These are phyloP conservation scores for Gremmenia infestans DNA, from an alignment of 2,329 filamentous ascomycete species.

Conservation along the genomic window DNA sequence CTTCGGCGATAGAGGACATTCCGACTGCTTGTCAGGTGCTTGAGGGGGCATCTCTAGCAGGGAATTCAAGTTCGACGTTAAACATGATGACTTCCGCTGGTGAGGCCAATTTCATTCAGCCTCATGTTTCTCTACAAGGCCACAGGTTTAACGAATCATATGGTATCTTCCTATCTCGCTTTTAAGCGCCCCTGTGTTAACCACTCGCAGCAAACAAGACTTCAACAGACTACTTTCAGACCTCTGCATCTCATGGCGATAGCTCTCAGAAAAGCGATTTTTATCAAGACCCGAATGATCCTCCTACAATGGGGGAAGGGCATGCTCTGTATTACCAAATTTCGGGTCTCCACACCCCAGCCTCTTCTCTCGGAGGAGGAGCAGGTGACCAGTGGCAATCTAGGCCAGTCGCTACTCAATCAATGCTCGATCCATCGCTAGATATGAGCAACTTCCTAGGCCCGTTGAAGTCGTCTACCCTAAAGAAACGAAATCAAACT, in stretches of 20 bases:
- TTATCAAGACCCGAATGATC: too few species aligned
- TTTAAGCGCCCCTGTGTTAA: too few species aligned
- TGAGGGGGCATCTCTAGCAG: neutral
- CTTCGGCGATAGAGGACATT: neutral
- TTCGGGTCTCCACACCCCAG: too few species aligned
- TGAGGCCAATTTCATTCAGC: neutral
- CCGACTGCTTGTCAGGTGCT: neutral
- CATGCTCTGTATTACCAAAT: too few species aligned
- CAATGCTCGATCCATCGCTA: neutral
- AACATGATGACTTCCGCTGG: neutral
- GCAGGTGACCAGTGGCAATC: too few species aligned
- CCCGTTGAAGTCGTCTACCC: neutral
- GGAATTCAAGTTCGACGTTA: neutral
- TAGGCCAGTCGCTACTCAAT: neutral
- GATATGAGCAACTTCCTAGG: neutral
- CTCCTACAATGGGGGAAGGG: too few species aligned
- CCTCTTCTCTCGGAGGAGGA: too few species aligned
- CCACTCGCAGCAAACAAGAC: too few species aligned
- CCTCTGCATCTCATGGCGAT: too few species aligned
- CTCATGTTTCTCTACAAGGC: neutral
- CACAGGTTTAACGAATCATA: neutral
- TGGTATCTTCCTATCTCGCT: neutral
- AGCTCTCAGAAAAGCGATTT: too few species aligned
- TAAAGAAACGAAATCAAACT: neutral
- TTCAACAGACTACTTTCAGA: too few species aligned